Percentiles rank a stretch among this genome's conserved stretches.
These are phyloP conservation scores for Beauveria asiatica DNA, from an alignment of 2,329 filamentous ascomycete genomes.

Conservation along the genomic window DNA sequence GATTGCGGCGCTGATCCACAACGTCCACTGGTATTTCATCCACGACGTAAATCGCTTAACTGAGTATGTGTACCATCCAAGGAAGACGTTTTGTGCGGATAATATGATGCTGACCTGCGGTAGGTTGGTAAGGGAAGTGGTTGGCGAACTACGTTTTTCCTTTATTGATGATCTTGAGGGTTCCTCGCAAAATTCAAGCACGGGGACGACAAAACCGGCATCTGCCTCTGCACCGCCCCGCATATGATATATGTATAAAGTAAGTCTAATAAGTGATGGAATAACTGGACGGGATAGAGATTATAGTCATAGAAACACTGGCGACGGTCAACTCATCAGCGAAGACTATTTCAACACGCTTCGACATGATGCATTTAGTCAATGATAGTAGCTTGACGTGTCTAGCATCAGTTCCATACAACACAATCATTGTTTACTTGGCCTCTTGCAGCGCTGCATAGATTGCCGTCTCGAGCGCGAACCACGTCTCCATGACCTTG, in stretches of 20 bases:
- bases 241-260: not conserved
- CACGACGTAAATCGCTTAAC: constrained; percentile 8
- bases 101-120: not conserved
- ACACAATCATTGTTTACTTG: too few species aligned
- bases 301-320: not conserved
- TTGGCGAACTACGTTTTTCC: constrained; percentile 5
- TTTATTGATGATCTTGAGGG: constrained; percentile 1
- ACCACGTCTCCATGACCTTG: constrained; percentile 33
- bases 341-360: too few species aligned
- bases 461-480: constrained; percentile 28
- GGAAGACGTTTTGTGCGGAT: too few species aligned
- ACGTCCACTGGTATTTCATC: constrained; percentile 7
- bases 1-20: constrained; percentile 4
- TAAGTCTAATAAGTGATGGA: not conserved
- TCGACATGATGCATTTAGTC: not conserved
- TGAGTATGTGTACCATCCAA: not conserved
- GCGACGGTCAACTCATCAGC: not conserved
- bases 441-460: constrained; percentile 20
- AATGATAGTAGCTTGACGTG: not conserved
- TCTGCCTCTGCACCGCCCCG: not conserved
- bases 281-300: not conserved
- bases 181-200: not conserved
- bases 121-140: constrained; percentile 2
- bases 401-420: too few species aligned
- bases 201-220: not conserved